A percentile compares a stretch with the other conserved stretches of the same genome.
phyloP scores from a whole-genome alignment of 805 yeast genomes.

The Danielozyma ontarioensis region DNA sequence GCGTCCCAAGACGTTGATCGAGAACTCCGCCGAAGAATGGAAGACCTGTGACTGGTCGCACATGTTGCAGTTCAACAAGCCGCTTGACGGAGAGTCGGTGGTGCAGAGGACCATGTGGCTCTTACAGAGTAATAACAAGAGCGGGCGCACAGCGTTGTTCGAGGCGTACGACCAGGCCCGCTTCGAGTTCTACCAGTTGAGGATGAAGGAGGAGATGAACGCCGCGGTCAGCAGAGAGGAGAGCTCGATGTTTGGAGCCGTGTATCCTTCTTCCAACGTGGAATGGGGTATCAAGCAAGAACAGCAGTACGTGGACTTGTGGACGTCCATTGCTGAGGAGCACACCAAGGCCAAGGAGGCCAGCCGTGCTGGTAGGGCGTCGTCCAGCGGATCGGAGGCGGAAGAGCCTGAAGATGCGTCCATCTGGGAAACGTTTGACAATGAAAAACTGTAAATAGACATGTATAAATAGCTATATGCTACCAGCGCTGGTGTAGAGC shows the following conservation, averaged over 20 bases:
- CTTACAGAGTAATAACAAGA: conserved; percentile 19
- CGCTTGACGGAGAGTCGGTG: conserved; percentile 76
- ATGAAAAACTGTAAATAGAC: conserved; percentile 6
- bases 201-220: conserved; percentile 81
- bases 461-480: not conserved
- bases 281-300: conserved; percentile 70
- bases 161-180: conserved; percentile 84
- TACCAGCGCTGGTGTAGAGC: not conserved
- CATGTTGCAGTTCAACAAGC: conserved; percentile 66
- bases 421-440: conserved; percentile 15
- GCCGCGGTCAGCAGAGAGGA: conserved; percentile 74
- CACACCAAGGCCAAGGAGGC: conserved; percentile 55
- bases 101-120: conserved; percentile 42
- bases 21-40: conserved; percentile 60
- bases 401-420: conserved; percentile 15
- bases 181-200: conserved; percentile 78
- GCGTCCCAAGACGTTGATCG: conserved; percentile 78
- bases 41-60: conserved; percentile 68
- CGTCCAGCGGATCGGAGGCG: conserved; percentile 6
- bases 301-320: conserved; percentile 61
- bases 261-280: conserved; percentile 55
- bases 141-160: conserved; percentile 28
- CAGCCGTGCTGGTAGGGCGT: conserved; percentile 18
- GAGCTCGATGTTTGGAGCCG: conserved; percentile 78
- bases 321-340: conserved; percentile 68